Conservation (phyloP, 2,329 filamentous ascomycete genomes). For the Dothistroma septosporum region DNA sequence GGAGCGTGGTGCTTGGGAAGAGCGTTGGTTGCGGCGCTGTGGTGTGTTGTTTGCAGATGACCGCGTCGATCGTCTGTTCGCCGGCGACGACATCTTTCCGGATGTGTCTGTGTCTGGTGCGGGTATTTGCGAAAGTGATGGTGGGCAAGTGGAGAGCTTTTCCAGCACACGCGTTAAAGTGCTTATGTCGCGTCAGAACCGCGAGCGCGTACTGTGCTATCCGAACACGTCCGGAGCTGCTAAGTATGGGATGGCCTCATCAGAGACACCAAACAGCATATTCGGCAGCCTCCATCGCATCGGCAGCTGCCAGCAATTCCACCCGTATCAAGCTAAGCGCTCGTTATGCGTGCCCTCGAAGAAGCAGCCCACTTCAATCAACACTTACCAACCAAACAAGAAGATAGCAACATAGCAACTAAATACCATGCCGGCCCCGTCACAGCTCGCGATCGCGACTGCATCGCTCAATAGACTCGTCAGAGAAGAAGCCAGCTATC, state of each 20-base stretch:
- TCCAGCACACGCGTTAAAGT: background rate
- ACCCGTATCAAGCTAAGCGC: background rate
- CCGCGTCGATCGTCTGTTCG: slow-evolving; percentile 53
- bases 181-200: background rate
- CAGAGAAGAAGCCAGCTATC: slow-evolving; percentile 88
- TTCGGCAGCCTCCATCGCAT: too few species aligned
- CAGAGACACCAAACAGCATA: too few species aligned
- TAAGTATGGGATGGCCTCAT: too few species aligned
- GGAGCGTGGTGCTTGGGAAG: slow-evolving; percentile 50
- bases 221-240: too few species aligned
- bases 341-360: background rate
- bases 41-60: slow-evolving; percentile 44
- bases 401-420: background rate
- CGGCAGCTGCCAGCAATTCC: background rate
- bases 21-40: slow-evolving; percentile 51
- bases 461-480: slow-evolving; percentile 76
- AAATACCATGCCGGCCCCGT: slow-evolving; percentile 66
- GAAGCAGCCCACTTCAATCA: background rate
- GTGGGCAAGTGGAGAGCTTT: slow-evolving; percentile 5
- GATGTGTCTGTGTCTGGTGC: slow-evolving; percentile 10
- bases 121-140: slow-evolving; percentile 1
- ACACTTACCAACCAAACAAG: background rate
- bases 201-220: background rate
- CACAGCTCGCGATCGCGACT: slow-evolving; percentile 73
- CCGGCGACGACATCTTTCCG: slow-evolving; percentile 59